These are phyloP conservation scores for Boeremia lycopersici DNA, from an alignment of 2,329 filamentous ascomycete genomes.

Conservation along the genomic window DNA sequence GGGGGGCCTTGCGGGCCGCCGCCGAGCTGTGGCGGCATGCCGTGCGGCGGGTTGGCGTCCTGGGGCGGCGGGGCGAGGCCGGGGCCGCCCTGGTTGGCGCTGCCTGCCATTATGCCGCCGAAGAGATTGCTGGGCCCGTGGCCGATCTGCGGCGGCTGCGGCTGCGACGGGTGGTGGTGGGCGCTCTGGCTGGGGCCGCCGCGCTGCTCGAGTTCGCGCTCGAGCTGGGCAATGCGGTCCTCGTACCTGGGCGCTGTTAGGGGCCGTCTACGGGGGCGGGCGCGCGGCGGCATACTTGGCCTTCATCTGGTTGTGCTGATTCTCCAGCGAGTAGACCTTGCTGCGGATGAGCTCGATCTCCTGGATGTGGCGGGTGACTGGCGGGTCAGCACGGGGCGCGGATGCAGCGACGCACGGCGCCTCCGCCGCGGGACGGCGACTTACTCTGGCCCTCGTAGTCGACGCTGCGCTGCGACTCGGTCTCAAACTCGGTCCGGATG, in stretches of 20 bases:
- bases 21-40: conserved; percentile 63
- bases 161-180: conserved; percentile 73
- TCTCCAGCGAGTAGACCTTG: conserved; percentile 92
- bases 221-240: conserved; percentile 83
- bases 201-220: conserved; percentile 81
- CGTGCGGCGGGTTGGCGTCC: conserved; percentile 64
- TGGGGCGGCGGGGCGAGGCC: conserved; percentile 75
- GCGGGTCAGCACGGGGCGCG: background rate
- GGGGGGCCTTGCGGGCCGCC: conserved; percentile 76
- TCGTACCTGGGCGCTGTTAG: conserved; percentile 72
- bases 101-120: conserved; percentile 92
- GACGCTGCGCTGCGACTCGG: conserved; percentile 77
- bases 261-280: background rate
- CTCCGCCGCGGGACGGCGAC: conserved; percentile 51
- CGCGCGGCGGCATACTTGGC: conserved; percentile 71
- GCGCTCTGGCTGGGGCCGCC: conserved; percentile 72
- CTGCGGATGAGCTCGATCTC: conserved; percentile 94
- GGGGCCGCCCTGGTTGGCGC: conserved; percentile 79
- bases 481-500: conserved; percentile 89
- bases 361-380: conserved; percentile 88
- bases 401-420: background rate
- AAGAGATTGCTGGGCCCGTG: conserved; percentile 90
- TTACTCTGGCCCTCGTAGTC: conserved; percentile 93
- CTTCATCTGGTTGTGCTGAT: conserved; percentile 86
- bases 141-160: conserved; percentile 82